Conservation (phyloP, 139 green algal species). For the Trebouxia sp. region DNA sequence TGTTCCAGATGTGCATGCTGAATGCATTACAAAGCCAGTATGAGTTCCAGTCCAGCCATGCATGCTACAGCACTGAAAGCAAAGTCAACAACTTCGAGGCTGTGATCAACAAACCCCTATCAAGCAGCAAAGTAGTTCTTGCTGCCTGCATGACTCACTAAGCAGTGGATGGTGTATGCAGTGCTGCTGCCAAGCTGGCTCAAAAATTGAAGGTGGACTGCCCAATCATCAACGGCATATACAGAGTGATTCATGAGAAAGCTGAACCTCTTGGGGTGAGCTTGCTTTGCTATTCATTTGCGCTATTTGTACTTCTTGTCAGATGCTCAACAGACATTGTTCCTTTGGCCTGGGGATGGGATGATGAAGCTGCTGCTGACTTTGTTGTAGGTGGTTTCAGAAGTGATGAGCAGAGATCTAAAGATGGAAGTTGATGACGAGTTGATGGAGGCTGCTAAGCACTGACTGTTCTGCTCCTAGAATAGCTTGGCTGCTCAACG, state of each 20-base stretch:
- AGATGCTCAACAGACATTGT: no score
- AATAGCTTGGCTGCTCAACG: no score
- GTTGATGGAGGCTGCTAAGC: slow-evolving; percentile 23
- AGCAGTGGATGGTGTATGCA: no score
- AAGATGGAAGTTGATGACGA: slow-evolving; percentile 60
- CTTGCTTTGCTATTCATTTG: neutral
- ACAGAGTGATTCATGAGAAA: slow-evolving; percentile 59
- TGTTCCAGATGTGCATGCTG: neutral
- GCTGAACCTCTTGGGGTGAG: slow-evolving; percentile 56
- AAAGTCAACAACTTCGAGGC: no score
- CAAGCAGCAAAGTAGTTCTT: no score
- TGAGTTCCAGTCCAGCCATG: no score
- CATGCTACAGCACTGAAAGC: no score
- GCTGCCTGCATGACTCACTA: no score
- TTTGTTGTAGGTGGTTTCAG: slow-evolving; percentile 20
- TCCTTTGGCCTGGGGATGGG: no score
- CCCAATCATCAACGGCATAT: slow-evolving; percentile 85
- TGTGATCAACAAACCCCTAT: no score
- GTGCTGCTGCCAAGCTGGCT: slow-evolving; percentile 58
- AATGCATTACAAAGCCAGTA: neutral
- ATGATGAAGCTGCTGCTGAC: neutral
- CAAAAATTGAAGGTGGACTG: slow-evolving; percentile 66
- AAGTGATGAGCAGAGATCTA: slow-evolving; percentile 49
- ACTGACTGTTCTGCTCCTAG: no score
- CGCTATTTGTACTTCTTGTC: neutral